Evolutionary conservation across 108 stramenopile species (phyloP).

Genomic region (Pseudonitzschia pungens): DNA sequence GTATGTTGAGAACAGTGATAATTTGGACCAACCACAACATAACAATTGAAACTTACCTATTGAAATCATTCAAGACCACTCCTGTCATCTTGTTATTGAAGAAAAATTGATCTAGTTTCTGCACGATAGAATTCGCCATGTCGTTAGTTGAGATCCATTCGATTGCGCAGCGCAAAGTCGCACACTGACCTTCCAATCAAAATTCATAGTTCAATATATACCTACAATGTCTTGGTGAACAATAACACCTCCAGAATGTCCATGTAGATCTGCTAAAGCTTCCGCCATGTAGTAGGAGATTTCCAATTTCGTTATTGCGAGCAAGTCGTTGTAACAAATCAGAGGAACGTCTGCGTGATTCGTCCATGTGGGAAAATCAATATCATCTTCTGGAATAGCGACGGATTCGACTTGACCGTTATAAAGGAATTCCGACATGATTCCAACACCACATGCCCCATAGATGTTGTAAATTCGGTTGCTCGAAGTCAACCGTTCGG

Average conservation of each 20-base stretch:
- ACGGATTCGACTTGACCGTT: constrained; percentile 30
- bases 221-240: constrained; percentile 60
- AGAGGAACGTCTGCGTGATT: not conserved
- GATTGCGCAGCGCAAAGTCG: not conserved
- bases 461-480: constrained; percentile 73
- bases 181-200: not conserved
- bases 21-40: not conserved
- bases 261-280: constrained; percentile 70
- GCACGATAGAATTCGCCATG: constrained; percentile 12
- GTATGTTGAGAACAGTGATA: not conserved
- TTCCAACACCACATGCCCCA: constrained; percentile 66
- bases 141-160: not conserved
- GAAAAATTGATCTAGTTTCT: constrained; percentile 62
- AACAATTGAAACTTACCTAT: constrained; percentile 15
- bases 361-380: not conserved
- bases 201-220: not conserved
- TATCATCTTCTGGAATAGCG: constrained; percentile 17
- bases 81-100: constrained; percentile 35
- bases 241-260: constrained; percentile 59
- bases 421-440: constrained; percentile 31
- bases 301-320: constrained; percentile 51
- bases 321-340: constrained; percentile 53
- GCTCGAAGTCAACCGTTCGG: constrained; percentile 64
- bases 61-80: constrained; percentile 74
- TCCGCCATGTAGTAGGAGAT: constrained; percentile 66